Percentiles rank a stretch among this genome's conserved stretches.
Conservation (phyloP, 208 protist species). For the Leishmania aethiopica region DNA sequence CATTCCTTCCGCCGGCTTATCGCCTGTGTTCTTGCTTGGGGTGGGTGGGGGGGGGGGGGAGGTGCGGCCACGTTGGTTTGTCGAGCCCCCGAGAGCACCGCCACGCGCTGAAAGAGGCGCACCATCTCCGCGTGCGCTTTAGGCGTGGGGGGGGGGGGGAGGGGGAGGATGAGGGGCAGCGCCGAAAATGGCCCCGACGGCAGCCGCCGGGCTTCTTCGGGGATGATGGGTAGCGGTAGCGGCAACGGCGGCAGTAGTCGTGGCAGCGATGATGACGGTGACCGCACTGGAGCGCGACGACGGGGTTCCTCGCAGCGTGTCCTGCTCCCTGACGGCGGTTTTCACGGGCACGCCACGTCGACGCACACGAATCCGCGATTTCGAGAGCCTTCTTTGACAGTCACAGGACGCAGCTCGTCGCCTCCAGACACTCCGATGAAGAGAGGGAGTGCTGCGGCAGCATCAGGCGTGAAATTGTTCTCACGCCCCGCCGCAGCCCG, state of each 20-base stretch:
- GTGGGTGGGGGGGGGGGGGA: too few species aligned
- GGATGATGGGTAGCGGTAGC: neutral
- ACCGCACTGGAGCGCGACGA: neutral
- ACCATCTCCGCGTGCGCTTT: too few species aligned
- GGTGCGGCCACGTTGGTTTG: too few species aligned
- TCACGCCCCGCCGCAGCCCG: neutral
- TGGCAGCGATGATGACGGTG: neutral
- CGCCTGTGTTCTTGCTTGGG: too few species aligned
- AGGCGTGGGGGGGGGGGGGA: neutral
- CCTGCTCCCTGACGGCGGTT: neutral
- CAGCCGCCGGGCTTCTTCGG: neutral
- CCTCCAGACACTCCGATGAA: neutral
- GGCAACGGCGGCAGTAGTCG: slow-evolving; percentile 10
- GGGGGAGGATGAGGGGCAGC: neutral
- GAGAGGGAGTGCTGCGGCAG: neutral
- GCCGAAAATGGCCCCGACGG: neutral
- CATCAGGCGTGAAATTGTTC: neutral
- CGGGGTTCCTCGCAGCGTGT: neutral
- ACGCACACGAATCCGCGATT: slow-evolving; percentile 6
- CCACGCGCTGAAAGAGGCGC: neutral
- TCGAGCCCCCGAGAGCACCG: neutral
- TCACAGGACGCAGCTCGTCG: slow-evolving; percentile 2
- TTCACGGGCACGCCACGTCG: slow-evolving; percentile 3
- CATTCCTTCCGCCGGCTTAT: neutral
- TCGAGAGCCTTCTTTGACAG: slow-evolving; percentile 14